Percentiles rank a stretch among this genome's conserved stretches.
Evolutionary conservation across 2,329 filamentous ascomycete species (phyloP).

Genomic region (Neonectria faginata): DNA sequence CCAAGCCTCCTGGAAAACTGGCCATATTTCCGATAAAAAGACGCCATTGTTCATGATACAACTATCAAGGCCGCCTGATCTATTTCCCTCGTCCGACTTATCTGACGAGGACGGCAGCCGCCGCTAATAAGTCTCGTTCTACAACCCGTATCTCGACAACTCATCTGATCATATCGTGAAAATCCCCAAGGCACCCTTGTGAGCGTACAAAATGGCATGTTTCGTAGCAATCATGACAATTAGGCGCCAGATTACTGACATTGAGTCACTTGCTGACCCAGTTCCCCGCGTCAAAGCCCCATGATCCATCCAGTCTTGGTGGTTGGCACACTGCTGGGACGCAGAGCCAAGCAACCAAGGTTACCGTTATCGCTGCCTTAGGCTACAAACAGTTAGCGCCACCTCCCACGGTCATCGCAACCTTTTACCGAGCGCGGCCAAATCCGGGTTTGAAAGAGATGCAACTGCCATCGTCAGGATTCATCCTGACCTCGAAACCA

Average conservation of each 20-base stretch:
- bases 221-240: constrained; percentile 19
- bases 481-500: constrained; percentile 44
- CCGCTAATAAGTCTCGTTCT: constrained; percentile 32
- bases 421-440: constrained; percentile 53
- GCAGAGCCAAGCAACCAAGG: constrained; percentile 9
- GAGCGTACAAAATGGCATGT: constrained; percentile 13
- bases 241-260: constrained; percentile 26
- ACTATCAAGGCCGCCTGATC: constrained; percentile 25
- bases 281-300: constrained; percentile 37
- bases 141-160: constrained; percentile 10
- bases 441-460: constrained; percentile 51
- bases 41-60: constrained; percentile 29
- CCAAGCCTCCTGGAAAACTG: constrained; percentile 19
- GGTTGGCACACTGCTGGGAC: constrained; percentile 16
- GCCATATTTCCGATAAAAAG: constrained; percentile 31
- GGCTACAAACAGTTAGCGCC: constrained; percentile 50
- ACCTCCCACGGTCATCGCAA: constrained; percentile 42
- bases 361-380: constrained; percentile 51
- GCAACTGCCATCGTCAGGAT: constrained; percentile 51
- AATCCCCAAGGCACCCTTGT: background rate
- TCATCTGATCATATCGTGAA: background rate
- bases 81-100: constrained; percentile 26
- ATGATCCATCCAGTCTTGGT: constrained; percentile 36
- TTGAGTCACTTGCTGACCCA: constrained; percentile 37
- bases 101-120: constrained; percentile 30